Evolutionary conservation across 2,329 filamentous ascomycete species (phyloP).

Genomic region (Colletotrichum theobromicola): DNA sequence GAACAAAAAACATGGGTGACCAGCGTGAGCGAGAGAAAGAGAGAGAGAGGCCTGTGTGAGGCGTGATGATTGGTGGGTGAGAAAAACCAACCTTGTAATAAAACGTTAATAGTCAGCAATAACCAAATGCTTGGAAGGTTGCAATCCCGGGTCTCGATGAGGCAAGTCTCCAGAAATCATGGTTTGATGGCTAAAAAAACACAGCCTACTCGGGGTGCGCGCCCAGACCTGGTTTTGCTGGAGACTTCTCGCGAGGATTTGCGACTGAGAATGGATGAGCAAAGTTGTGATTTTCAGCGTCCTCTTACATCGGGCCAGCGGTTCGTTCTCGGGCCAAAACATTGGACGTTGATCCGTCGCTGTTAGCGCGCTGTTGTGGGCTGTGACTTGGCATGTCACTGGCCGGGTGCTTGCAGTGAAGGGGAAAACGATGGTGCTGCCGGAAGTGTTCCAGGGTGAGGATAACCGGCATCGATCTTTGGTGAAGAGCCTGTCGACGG

Average conservation of each 20-base stretch:
- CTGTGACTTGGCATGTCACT: not conserved
- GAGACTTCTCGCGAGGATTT: not conserved
- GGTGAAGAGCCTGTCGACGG: not conserved
- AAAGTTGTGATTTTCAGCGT: conserved; percentile 9
- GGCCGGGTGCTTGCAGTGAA: not conserved
- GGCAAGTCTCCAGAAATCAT: not conserved
- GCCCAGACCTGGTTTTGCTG: not conserved
- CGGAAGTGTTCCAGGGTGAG: conserved; percentile 5
- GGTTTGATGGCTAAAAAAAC: not conserved
- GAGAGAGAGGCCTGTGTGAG: not conserved
- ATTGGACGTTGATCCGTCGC: not conserved
- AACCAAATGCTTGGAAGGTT: not conserved
- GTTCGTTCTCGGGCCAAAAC: not conserved
- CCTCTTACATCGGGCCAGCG: conserved; percentile 5
- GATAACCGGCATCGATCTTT: not conserved
- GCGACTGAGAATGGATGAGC: not conserved
- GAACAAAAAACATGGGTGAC: not conserved
- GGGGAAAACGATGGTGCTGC: conserved; percentile 8
- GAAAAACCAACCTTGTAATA: not conserved
- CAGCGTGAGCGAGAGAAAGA: not conserved
- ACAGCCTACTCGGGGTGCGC: not conserved
- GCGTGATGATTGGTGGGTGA: not conserved
- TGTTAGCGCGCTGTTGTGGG: not conserved
- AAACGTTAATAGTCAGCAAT: not conserved
- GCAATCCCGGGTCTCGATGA: not conserved